Evolutionary conservation across 192 early-diverging fungal species (phyloP).

Genomic region (Thamnidium elegans): DNA sequence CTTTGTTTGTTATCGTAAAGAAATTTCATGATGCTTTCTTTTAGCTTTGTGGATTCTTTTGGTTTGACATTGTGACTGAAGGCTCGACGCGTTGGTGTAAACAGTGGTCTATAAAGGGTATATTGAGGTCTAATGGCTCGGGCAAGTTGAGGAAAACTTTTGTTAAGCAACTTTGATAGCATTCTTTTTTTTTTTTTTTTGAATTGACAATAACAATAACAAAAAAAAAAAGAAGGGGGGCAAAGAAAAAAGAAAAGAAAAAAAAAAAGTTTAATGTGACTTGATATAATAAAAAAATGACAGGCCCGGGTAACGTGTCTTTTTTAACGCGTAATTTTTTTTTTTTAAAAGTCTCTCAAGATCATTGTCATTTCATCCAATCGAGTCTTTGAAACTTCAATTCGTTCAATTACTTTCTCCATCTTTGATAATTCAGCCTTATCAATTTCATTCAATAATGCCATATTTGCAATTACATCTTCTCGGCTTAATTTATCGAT

Average conservation of each 20-base stretch:
- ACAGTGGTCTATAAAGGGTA: too few relatives aligned
- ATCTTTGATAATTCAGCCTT: constrained; percentile 44
- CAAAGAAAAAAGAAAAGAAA: too few relatives aligned
- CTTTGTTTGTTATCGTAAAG: constrained; percentile 29
- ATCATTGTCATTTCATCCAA: constrained; percentile 44
- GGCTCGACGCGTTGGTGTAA: too few relatives aligned
- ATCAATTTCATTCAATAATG: constrained; percentile 49
- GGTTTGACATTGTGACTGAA: too few relatives aligned
- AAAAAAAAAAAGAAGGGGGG: too few relatives aligned
- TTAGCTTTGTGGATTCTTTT: constrained; percentile 7
- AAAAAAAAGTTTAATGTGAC: too few relatives aligned
- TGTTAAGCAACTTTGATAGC: too few relatives aligned
- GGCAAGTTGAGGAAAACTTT: too few relatives aligned
- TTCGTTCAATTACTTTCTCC: constrained; percentile 37
- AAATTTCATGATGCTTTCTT: constrained; percentile 26
- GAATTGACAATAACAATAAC: too few relatives aligned
- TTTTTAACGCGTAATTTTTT: constrained; percentile 1
- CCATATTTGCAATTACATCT: constrained; percentile 56
- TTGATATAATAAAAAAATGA: too few relatives aligned
- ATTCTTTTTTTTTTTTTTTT: too few relatives aligned
- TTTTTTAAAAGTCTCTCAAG: constrained; percentile 40
- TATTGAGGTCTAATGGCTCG: too few relatives aligned
- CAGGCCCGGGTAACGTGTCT: not conserved
- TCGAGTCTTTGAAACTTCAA: constrained; percentile 45
- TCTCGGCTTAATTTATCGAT: constrained; percentile 59